Base-by-base conservation (phyloP, 2,329 filamentous ascomycete species). In the Orbilia quercus region DNA sequence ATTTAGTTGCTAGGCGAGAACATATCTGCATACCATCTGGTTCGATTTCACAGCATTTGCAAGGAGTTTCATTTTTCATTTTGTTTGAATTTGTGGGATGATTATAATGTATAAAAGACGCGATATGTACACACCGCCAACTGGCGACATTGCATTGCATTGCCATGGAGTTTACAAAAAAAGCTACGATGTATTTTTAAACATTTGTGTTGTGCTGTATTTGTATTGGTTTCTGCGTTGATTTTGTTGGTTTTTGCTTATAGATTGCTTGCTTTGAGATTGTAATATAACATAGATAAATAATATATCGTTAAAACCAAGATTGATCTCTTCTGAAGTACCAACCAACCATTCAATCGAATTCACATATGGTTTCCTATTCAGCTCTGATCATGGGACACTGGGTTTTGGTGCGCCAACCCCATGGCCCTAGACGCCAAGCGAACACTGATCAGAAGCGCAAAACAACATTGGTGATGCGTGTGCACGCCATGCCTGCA, bases 161-260 rank as follows among this genome's bases (percentile, higher is more conserved):
- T 42, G 4, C n/a, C 18, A 38, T 44, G 53, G 53, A 57, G 53
- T 57, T 57, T 44, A 7, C 25, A 36, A 28, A 16, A 34, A 18
- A 51, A 36, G 48, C 23, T 54, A 9, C 6, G 7, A 40, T 23
- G 34, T 20, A 23, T 7, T 18, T 54, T 7, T 54, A 22, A 3
- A 38, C n/a, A n/a, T n/a, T n/a, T 54, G 12, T 22, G 7, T 38
- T 38, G 25, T 11, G 20, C 2, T 40, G n/a, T n/a, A n/a, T n/a
- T n/a, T n/a, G n/a, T n/a, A n/a, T 18, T 3, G 36, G 1, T 31
- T 31, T 3, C 14, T 57, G 53, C 22, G 53, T 57, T 44, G 53
- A 16, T 16, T 31, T 55, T 57, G 36, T 57, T 57, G 36, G 1
- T 44, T 57, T 57, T 57, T 55, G 34, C 20, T 40, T 28, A 57